Conservation (phyloP, 225 moss, liverwort and hornwort species). For the Ulota crispa region DNA sequence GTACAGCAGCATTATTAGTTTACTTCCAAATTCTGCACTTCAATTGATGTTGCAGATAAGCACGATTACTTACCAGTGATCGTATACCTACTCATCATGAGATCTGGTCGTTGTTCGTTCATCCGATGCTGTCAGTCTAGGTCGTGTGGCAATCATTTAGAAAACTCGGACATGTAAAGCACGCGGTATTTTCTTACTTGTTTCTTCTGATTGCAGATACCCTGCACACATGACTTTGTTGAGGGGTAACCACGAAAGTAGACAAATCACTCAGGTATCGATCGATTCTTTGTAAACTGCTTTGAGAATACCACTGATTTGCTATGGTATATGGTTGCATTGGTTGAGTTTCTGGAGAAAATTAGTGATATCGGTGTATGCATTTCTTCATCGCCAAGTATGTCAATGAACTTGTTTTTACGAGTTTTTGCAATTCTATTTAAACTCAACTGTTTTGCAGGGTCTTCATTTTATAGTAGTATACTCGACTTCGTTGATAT, state of each 20-base stretch:
- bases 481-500: not conserved
- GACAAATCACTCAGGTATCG: conserved; percentile 98
- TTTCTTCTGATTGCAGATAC: conserved; percentile 52
- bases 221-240: conserved; percentile 99
- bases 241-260: conserved; percentile 99
- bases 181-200: not conserved
- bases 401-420: not conserved
- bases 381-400: not conserved
- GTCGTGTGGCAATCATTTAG: not conserved
- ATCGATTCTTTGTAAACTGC: not conserved
- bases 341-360: not conserved
- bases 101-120: not conserved
- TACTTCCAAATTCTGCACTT: not conserved
- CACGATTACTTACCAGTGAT: not conserved
- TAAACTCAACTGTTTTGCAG: not conserved
- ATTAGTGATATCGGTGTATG: not conserved
- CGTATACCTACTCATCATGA: not conserved
- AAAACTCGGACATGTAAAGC: not conserved
- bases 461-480: not conserved
- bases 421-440: not conserved
- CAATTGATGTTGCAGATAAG: not conserved
- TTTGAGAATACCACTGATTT: not conserved
- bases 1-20: conserved; percentile 32
- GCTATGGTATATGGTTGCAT: not conserved
- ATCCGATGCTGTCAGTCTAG: not conserved